These are phyloP conservation scores for Pythium catenulatum DNA, from an alignment of 352 stramenopile species.

Conservation along the genomic window DNA sequence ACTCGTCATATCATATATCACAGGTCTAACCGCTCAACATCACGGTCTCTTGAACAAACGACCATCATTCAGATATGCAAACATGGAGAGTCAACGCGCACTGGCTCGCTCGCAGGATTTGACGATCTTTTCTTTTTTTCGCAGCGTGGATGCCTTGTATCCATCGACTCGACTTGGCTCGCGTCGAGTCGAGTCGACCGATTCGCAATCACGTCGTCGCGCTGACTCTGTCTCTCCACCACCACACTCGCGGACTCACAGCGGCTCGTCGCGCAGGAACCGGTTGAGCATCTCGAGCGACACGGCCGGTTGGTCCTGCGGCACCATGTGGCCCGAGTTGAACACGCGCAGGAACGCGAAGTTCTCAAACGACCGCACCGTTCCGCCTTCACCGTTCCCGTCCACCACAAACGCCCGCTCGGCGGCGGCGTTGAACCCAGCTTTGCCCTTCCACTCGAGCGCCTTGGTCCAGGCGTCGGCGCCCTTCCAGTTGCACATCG, in stretches of 20 bases:
- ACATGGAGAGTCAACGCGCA: too few relatives aligned
- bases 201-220: too few relatives aligned
- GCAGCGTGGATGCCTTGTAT: too few relatives aligned
- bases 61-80: too few relatives aligned
- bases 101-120: too few relatives aligned
- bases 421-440: slow-evolving; percentile 79
- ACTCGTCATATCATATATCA: too few relatives aligned
- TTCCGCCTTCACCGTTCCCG: slow-evolving; percentile 31
- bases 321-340: slow-evolving; percentile 77
- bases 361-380: slow-evolving; percentile 58
- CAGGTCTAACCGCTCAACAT: too few relatives aligned
- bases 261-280: slow-evolving; percentile 69
- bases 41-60: too few relatives aligned
- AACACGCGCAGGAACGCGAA: slow-evolving; percentile 73
- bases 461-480: slow-evolving; percentile 94
- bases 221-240: not conserved
- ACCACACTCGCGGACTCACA: slow-evolving; percentile 31
- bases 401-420: slow-evolving; percentile 37
- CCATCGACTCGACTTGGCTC: too few relatives aligned
- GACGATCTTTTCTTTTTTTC: too few relatives aligned
- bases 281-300: slow-evolving; percentile 75
- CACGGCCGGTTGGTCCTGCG: slow-evolving; percentile 71
- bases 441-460: slow-evolving; percentile 91
- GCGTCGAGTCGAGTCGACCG: too few relatives aligned
- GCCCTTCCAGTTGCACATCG: slow-evolving; percentile 96